phyloP scores from a whole-genome alignment of 2,329 filamentous ascomycete genomes.

The Aspergillus fructus region DNA sequence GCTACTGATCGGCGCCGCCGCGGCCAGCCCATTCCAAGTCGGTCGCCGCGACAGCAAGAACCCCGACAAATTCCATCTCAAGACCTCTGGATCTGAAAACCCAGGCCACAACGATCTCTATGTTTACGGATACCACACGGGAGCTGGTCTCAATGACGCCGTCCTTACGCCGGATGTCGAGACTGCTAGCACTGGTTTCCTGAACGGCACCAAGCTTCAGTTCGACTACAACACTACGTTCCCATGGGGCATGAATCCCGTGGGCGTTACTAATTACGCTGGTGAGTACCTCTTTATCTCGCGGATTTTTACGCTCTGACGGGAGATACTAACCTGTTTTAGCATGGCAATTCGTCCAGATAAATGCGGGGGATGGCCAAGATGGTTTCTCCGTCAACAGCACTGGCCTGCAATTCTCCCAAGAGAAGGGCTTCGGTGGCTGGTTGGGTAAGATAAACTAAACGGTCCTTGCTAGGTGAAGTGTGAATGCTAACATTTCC shows the following conservation, averaged over 20 bases:
- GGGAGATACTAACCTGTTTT: not conserved
- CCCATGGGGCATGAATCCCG: constrained; percentile 31
- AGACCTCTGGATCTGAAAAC: constrained; percentile 29
- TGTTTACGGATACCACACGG: constrained; percentile 41
- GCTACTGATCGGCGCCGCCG: constrained; percentile 27
- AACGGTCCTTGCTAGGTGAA: not conserved
- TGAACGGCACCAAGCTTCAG: constrained; percentile 35
- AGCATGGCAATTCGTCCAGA: constrained; percentile 39
- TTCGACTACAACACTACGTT: constrained; percentile 30
- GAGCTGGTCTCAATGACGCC: constrained; percentile 40
- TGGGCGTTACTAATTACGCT: constrained; percentile 32
- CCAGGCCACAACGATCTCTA: constrained; percentile 36
- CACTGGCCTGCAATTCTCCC: constrained; percentile 28
- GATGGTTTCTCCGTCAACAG: constrained; percentile 31
- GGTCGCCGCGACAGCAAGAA: constrained; percentile 19
- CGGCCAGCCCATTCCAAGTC: constrained; percentile 25
- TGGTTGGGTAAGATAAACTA: constrained; percentile 41
- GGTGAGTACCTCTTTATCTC: constrained; percentile 26
- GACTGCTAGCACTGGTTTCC: constrained; percentile 26
- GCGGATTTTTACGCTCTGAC: no score
- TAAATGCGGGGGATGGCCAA: constrained; percentile 35
- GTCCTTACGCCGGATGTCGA: constrained; percentile 28
- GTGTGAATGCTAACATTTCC: constrained; percentile 2
- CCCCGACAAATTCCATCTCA: constrained; percentile 33
- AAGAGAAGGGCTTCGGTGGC: constrained; percentile 34